phyloP scores from a whole-genome alignment of 106 monocot species.

The Dioscorea zingiberensis region DNA sequence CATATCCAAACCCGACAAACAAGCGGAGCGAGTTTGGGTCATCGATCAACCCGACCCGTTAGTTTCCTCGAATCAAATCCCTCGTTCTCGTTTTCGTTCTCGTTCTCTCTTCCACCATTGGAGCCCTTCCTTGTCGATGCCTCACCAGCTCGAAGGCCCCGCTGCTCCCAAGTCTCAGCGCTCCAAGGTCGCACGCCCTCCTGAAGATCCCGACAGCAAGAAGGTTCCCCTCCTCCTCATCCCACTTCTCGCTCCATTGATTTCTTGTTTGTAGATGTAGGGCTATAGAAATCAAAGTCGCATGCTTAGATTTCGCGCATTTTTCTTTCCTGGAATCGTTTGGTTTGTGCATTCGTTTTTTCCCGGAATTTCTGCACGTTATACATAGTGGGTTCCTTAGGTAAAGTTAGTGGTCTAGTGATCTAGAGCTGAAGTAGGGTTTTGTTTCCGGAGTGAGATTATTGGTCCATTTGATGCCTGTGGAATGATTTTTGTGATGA shows the following conservation, averaged over 20 bases:
- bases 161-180: slow-evolving; percentile 34
- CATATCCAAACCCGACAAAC: too few relatives aligned
- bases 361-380: not conserved
- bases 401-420: not conserved
- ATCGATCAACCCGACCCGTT: not conserved
- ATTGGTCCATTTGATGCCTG: too few relatives aligned
- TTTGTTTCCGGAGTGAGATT: too few relatives aligned
- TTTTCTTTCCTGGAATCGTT: not conserved
- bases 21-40: not conserved
- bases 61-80: not conserved
- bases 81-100: not conserved
- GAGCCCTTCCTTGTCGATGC: slow-evolving; percentile 8
- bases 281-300: not conserved
- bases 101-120: not conserved
- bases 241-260: not conserved
- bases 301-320: not conserved
- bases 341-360: not conserved
- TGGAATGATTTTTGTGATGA: too few relatives aligned
- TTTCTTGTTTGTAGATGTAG: not conserved
- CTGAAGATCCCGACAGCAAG: slow-evolving; percentile 46
- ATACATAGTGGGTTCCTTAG: not conserved
- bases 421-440: too few relatives aligned
- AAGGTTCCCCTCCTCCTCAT: slow-evolving; percentile 19
- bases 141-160: slow-evolving; percentile 17
- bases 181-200: slow-evolving; percentile 31